Base-by-base conservation (phyloP, 2,329 filamentous ascomycete species). In the Macrophomina tecta region DNA sequence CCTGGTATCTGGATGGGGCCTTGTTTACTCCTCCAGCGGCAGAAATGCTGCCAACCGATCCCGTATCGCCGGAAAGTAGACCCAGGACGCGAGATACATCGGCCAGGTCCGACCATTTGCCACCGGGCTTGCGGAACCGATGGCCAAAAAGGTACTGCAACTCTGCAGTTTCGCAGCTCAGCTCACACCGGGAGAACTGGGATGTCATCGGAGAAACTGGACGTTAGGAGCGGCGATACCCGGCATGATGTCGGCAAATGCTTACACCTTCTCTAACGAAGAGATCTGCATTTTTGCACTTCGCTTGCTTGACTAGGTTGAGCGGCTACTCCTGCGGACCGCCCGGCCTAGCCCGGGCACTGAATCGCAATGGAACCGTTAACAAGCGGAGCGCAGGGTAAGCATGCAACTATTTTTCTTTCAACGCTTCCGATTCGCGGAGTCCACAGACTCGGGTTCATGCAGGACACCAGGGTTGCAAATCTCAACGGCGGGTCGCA, bases 121-220 rank as follows among this genome's bases (percentile, higher is more conserved):
- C 49, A 52, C 49, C 49, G 28, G 7, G 49, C 11, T 34, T 52
- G 16, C 49, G 49, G 49, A 52, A 14, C 49, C 49, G 30, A 52
- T 32, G 49, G 1, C 8, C 9, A 52, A 14, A 14, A 12, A n/a
- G 36, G 49, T 16, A 34, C 23, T 52, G 32, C 28, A 52, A 52
- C 34, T 34, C 28, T 52, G 28, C 49, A 14, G 11, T 14, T 16
- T 7, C 46, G 16, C 51, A 42, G 9, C 53, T 14, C 36, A 58
- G 49, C 49, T 11, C 53, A 58, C 52, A 12, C 14, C 56, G 56
- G 56, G 16, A 40, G 30, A 61, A 62, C n/a, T 38, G n/a, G 42
- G 23, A 28, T 40, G n/a, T 38, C 9, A n/a, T 45, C 45, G 58
- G 45, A 62, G 58, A 49, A 48, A 62, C 56, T 23, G 28, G 7